These are phyloP conservation scores for Boletus speciosus DNA, from an alignment of 768 basidiomycete genomes.

Conservation along the genomic window DNA sequence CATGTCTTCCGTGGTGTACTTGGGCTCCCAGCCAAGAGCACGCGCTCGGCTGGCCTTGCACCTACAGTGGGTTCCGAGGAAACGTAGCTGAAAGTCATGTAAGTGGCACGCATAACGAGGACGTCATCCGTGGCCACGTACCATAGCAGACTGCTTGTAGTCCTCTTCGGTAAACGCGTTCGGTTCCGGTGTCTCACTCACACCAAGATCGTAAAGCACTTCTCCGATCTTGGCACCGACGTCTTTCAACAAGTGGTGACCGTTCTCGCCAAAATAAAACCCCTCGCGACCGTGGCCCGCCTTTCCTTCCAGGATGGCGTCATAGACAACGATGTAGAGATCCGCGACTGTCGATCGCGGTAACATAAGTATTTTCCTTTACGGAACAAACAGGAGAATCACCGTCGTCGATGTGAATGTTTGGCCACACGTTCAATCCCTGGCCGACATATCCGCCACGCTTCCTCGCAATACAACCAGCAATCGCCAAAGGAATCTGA, in stretches of 20 bases:
- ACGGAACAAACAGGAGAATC: background rate
- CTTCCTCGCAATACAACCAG: slow-evolving; percentile 43
- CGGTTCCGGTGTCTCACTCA: slow-evolving; percentile 30
- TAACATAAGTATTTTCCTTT: background rate
- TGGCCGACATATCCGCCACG: slow-evolving; percentile 56
- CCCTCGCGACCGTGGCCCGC: slow-evolving; percentile 39
- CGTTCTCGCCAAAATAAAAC: slow-evolving; percentile 52
- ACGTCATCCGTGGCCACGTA: background rate
- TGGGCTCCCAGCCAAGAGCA: slow-evolving; percentile 30
- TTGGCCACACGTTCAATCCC: slow-evolving; percentile 61
- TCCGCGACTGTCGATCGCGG: slow-evolving; percentile 22
- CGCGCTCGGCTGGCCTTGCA: slow-evolving; percentile 18
- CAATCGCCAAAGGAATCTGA: slow-evolving; percentile 52
- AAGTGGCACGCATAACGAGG: background rate
- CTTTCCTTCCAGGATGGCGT: slow-evolving; percentile 29
- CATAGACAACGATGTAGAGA: slow-evolving; percentile 45
- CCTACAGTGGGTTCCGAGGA: slow-evolving; percentile 23
- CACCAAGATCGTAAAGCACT: slow-evolving; percentile 18
- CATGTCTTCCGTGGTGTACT: slow-evolving; percentile 29
- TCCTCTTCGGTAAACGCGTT: slow-evolving; percentile 39
- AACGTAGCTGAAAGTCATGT: slow-evolving; percentile 7
- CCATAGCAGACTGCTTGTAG: background rate
- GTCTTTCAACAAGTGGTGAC: slow-evolving; percentile 45
- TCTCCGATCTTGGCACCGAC: slow-evolving; percentile 42
- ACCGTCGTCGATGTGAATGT: slow-evolving; percentile 52